phyloP scores from a whole-genome alignment of 202 grass and related monocot species.

The Dendrocalamus latiflorus region DNA sequence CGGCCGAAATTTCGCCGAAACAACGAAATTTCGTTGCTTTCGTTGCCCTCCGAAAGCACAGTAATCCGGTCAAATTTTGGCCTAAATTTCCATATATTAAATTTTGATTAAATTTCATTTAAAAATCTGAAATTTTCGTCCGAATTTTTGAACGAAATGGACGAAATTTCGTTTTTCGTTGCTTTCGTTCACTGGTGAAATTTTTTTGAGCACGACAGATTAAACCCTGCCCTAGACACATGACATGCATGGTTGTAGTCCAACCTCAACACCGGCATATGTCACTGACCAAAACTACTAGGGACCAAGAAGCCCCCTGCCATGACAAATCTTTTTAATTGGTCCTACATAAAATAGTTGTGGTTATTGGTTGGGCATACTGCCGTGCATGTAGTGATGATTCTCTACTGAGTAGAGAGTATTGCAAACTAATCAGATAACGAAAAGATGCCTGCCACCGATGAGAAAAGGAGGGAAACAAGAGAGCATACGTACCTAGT shows the following conservation, averaged over 20 bases:
- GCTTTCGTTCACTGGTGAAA: too few species aligned
- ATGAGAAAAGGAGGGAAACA: slow-evolving; percentile 21
- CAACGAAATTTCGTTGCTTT: too few species aligned
- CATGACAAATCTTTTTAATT: background rate
- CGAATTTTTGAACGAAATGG: too few species aligned
- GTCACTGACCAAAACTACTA: background rate
- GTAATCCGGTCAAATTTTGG: too few species aligned
- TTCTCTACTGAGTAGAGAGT: slow-evolving; percentile 23
- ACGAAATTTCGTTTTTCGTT: too few species aligned
- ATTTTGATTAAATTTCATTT: too few species aligned
- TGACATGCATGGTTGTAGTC: background rate
- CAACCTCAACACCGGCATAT: slow-evolving; percentile 1
- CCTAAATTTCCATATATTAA: too few species aligned
- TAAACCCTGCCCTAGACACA: too few species aligned
- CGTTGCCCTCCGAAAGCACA: too few species aligned
- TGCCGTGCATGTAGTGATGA: slow-evolving; percentile 33
- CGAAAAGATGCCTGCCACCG: slow-evolving; percentile 54
- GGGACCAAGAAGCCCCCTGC: background rate
- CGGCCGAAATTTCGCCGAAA: too few species aligned
- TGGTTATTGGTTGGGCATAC: background rate
- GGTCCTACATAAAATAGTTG: slow-evolving; percentile 11
- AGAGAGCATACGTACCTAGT: slow-evolving; percentile 25
- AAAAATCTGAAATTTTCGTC: too few species aligned
- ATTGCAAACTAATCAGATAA: slow-evolving; percentile 32
- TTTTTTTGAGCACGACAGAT: too few species aligned